Evolutionary conservation across 768 basidiomycete species (phyloP), one percentile per base, ranked within the genome.

Genomic region (Leucocoprinus sp.): DNA sequence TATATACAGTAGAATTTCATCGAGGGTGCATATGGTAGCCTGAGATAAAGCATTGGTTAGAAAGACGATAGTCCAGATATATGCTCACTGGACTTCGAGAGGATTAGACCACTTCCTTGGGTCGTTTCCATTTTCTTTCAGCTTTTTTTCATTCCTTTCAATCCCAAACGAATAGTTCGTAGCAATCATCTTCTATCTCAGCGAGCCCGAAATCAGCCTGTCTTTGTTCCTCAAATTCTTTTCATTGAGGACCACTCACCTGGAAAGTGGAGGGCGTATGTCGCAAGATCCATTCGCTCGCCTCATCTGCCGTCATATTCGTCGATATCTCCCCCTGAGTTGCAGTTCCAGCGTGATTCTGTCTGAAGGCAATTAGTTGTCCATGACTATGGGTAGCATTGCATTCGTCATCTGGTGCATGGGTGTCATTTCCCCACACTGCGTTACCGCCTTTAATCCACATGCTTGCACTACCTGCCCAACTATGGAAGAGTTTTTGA

Each of bases 1-100:
- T 98, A 97, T 2, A 93, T 77, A 52, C 93, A 97, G 60, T 82
- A 87, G 22, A 95, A 82, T 57, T 84, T 89, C 82, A 96, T 85
- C 4, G 83, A 85, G 1, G 95, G 93, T 0, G 96, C 96, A 37
- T 80, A 64, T 1, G 95, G 95, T 14, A 99, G 68, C 52, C 88
- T 89, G 37, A 7, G 18, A 0, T 27, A 45, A 11, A 15, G 12
- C 0, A 17, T 2, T 5, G 21, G 17, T 35, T 21, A 41, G 19
- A 9, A 14, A 14, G 27, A 18, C 23, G 21, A 24, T 27, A 15
- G 21, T 35, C 21, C 26, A 38, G 44, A 29, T 15, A 14, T 17
- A 46, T 58, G 84, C 84, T 80, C 75, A 15, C 44, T 45, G 44
- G 28, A 82, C 70, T 63, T 93, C 89, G 17, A 92, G 68, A 8